Evolutionary conservation across 306 rosid species (phyloP), one percentile per base, ranked within the genome.

Genomic region (Acacia acuminata): DNA sequence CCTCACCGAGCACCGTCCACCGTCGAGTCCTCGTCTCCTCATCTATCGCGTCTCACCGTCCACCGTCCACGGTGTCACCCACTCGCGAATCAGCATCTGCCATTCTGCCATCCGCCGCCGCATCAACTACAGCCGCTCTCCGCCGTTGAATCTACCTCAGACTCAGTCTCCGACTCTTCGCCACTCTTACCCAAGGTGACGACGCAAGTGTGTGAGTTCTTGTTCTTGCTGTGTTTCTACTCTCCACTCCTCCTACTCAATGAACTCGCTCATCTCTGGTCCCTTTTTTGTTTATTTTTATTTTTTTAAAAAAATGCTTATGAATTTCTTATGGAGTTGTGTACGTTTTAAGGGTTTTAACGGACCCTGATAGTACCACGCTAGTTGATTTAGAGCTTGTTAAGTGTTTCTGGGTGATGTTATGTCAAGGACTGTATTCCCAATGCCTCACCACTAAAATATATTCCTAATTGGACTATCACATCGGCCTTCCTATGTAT

Each of bases 131-230:
- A n/a, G n/a, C n/a, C n/a, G n/a, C n/a, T n/a, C n/a, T n/a, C n/a
- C n/a, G n/a, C n/a, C n/a, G n/a, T n/a, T n/a, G n/a, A n/a, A n/a
- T n/a, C n/a, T n/a, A n/a, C n/a, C n/a, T n/a, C n/a, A n/a, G n/a
- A n/a, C n/a, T n/a, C n/a, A n/a, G n/a, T n/a, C n/a, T n/a, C n/a
- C n/a, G n/a, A n/a, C n/a, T n/a, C n/a, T n/a, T n/a, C n/a, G n/a
- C n/a, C n/a, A n/a, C n/a, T n/a, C n/a, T n/a, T n/a, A n/a, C n/a
- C n/a, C n/a, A n/a, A n/a, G n/a, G n/a, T n/a, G 89, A 93, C 38
- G 96, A 93, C 65, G 94, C 97, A 27, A 90, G 93, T 77, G 94
- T 93, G 97, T 93, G 67, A 91, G 96, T 87, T 15, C 42, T 60
- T 32, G 55, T 55, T 34, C 51, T 58, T 67, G 7, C 48, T 80